Percentiles rank a stretch among this genome's conserved stretches.
phyloP scores from a whole-genome alignment of 2,329 filamentous ascomycete species.

The Hypoxylon sp. region DNA sequence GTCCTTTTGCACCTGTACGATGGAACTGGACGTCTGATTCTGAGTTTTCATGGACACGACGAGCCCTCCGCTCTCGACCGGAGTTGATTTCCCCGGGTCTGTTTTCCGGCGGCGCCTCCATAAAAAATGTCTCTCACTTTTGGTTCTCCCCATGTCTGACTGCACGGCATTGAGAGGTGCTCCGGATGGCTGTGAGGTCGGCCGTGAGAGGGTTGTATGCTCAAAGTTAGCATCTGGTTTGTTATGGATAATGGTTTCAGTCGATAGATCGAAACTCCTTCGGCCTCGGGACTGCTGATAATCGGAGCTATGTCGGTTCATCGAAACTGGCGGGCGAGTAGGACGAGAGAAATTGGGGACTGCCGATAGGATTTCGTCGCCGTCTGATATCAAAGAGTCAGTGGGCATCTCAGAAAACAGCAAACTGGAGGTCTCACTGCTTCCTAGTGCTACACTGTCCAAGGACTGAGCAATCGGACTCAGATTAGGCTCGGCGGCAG shows the following conservation, averaged over 20 bases:
- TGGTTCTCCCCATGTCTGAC: conserved; percentile 28
- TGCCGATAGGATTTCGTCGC: conserved; percentile 12
- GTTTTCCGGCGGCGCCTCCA: conserved; percentile 47
- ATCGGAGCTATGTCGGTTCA: conserved; percentile 25
- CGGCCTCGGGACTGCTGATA: conserved; percentile 21
- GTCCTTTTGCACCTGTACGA: conserved; percentile 30
- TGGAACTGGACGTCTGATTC: conserved; percentile 31
- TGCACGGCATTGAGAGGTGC: conserved; percentile 19
- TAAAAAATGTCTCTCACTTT: conserved; percentile 50
- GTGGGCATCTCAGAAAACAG: conserved; percentile 29
- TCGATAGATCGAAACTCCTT: conserved; percentile 36
- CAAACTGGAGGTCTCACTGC: conserved; percentile 39
- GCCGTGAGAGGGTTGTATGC: conserved; percentile 10
- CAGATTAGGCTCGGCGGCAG: conserved; percentile 61
- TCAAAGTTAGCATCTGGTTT: conserved; percentile 21
- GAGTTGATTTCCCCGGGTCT: conserved; percentile 42
- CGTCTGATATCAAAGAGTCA: conserved; percentile 37
- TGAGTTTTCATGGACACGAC: conserved; percentile 37
- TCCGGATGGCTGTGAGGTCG: conserved; percentile 21
- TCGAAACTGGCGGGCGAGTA: conserved; percentile 31
- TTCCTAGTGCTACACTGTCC: conserved; percentile 42
- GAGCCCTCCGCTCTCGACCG: conserved; percentile 24
- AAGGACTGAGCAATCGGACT: conserved; percentile 62
- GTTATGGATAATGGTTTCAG: conserved; percentile 49
- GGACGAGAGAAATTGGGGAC: conserved; percentile 42